Evolutionary conservation across 345 rosid species (phyloP).

Genomic region (Schrenkiella parvula): DNA sequence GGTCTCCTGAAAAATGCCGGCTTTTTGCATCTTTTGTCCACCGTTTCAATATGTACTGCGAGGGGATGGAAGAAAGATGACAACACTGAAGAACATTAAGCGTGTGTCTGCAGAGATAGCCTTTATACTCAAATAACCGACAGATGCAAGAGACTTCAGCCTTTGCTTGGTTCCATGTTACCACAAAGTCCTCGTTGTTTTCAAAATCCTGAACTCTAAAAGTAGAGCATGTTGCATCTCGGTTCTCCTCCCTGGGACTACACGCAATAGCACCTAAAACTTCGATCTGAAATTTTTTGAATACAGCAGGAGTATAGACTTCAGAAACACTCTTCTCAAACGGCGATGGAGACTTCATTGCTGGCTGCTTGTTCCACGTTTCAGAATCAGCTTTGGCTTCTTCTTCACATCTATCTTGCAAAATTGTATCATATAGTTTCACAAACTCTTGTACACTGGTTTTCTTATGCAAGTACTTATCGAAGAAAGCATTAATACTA

Average conservation of each 20-base stretch:
- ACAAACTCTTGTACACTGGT: conserved; percentile 55
- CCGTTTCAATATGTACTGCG: conserved; percentile 56
- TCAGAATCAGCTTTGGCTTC: conserved; percentile 71
- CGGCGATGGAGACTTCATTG: conserved; percentile 67
- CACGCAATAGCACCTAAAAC: conserved; percentile 67
- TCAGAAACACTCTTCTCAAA: conserved; percentile 64
- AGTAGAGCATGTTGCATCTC: conserved; percentile 40
- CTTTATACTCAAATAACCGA: conserved; percentile 57
- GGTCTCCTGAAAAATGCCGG: conserved; percentile 41
- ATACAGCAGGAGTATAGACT: conserved; percentile 56
- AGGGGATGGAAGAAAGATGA: conserved; percentile 50
- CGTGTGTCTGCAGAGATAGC: conserved; percentile 67
- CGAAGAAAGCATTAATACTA: conserved; percentile 55
- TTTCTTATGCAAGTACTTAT: conserved; percentile 63
- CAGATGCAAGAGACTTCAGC: conserved; percentile 58
- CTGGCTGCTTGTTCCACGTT: conserved; percentile 60
- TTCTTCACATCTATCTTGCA: conserved; percentile 64
- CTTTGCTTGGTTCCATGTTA: conserved; percentile 48
- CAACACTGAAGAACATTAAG: conserved; percentile 64
- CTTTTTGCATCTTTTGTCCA: conserved; percentile 74
- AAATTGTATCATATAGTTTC: conserved; percentile 47
- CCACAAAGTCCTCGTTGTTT: conserved; percentile 50
- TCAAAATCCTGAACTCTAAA: conserved; percentile 64
- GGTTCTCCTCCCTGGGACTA: conserved; percentile 54
- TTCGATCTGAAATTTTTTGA: conserved; percentile 63